Conservation (phyloP, 352 stramenopile species). For the Pythium dissimile region DNA sequence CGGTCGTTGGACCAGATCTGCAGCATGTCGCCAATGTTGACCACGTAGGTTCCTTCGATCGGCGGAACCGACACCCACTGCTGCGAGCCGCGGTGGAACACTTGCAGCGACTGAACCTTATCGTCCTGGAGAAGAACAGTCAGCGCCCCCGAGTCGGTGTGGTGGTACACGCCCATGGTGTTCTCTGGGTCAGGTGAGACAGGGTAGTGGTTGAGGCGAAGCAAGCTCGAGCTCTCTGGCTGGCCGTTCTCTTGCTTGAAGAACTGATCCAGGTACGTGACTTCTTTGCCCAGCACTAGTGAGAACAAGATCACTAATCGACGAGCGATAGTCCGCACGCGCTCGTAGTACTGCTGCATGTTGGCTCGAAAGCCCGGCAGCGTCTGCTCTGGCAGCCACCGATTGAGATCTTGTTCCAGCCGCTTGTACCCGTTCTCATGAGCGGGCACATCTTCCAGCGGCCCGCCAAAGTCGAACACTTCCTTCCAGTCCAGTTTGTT, state of each 20-base stretch:
- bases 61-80: constrained; percentile 43
- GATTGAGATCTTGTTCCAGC: constrained; percentile 81
- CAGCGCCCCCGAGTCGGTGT: constrained; percentile 53
- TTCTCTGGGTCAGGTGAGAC: constrained; percentile 38
- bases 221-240: constrained; percentile 75
- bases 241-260: constrained; percentile 24
- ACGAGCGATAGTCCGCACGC: constrained; percentile 44
- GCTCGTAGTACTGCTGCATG: constrained; percentile 38
- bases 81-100: constrained; percentile 40
- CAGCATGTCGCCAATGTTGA: constrained; percentile 60
- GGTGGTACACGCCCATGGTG: constrained; percentile 51
- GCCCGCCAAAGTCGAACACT: constrained; percentile 57
- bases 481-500: constrained; percentile 92
- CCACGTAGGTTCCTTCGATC: constrained; percentile 37
- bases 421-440: constrained; percentile 39
- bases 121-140: constrained; percentile 65
- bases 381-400: constrained; percentile 47
- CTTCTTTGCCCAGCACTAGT: constrained; percentile 43
- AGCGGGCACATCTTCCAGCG: constrained; percentile 42
- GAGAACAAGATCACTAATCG: constrained; percentile 52
- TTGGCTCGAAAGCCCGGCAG: constrained; percentile 52
- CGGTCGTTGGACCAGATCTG: constrained; percentile 58
- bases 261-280: constrained; percentile 54
- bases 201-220: constrained; percentile 92
- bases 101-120: constrained; percentile 49